phyloP scores from a whole-genome alignment of 2,329 filamentous ascomycete species.

The Colletotrichum sp. region DNA sequence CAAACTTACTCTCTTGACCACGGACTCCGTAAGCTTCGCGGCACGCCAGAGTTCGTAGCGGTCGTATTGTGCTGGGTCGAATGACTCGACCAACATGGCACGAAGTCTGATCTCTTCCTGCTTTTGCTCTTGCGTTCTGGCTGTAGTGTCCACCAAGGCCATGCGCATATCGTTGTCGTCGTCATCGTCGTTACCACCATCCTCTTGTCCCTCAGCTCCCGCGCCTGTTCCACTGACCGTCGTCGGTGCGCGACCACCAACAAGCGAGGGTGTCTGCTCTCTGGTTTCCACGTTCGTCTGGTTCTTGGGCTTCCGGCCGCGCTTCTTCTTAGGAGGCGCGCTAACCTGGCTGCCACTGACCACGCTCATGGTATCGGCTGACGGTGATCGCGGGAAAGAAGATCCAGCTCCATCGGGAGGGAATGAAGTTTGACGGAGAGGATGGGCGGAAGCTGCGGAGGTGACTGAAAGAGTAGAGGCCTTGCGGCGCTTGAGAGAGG shows the following conservation, averaged over 20 bases:
- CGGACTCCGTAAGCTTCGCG: constrained; percentile 70
- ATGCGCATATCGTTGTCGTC: constrained; percentile 55
- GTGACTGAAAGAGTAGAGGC: constrained; percentile 65
- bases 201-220: constrained; percentile 45
- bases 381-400: constrained; percentile 68
- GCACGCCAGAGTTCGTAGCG: constrained; percentile 76
- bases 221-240: constrained; percentile 47
- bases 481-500: constrained; percentile 71
- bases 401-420: constrained; percentile 65
- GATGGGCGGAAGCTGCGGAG: constrained; percentile 62
- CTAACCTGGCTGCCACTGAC: constrained; percentile 67
- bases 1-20: constrained; percentile 67
- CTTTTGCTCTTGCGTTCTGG: constrained; percentile 71
- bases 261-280: constrained; percentile 44
- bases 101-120: constrained; percentile 63
- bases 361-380: constrained; percentile 64
- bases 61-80: constrained; percentile 70
- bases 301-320: constrained; percentile 65
- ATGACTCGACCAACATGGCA: constrained; percentile 67
- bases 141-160: constrained; percentile 62
- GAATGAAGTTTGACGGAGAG: constrained; percentile 82
- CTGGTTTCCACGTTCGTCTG: constrained; percentile 50
- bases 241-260: constrained; percentile 50
- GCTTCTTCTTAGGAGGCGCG: constrained; percentile 60
- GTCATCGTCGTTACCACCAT: constrained; percentile 63